phyloP scores from a whole-genome alignment of 768 basidiomycete genomes.

The Favolaschia claudopus region DNA sequence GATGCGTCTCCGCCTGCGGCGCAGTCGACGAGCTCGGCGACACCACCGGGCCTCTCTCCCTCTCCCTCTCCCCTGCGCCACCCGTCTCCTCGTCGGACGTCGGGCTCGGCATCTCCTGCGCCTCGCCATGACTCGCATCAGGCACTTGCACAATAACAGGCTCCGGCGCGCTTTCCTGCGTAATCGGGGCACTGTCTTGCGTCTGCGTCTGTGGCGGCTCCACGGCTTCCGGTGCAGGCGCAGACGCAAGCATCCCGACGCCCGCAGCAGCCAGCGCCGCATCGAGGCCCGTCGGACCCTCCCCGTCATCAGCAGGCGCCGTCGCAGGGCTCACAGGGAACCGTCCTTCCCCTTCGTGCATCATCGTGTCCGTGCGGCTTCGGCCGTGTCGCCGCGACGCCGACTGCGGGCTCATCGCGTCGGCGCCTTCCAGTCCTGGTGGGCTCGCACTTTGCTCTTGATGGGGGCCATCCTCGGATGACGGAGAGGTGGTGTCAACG shows the following conservation, averaged over 20 bases:
- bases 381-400: conserved; percentile 49
- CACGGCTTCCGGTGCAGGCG: neutral
- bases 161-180: neutral
- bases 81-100: conserved; percentile 6
- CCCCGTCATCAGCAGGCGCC: neutral
- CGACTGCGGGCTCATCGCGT: conserved; percentile 37
- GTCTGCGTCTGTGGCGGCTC: neutral
- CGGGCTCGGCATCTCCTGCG: conserved; percentile 9
- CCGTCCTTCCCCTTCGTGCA: conserved; percentile 45
- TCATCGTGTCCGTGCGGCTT: conserved; percentile 63
- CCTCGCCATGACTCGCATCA: neutral
- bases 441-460: conserved; percentile 25
- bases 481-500: conserved; percentile 33
- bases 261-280: conserved; percentile 6
- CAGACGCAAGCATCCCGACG: neutral
- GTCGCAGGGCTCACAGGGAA: conserved; percentile 18
- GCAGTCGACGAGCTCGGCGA: conserved; percentile 22
- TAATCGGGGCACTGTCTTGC: neutral
- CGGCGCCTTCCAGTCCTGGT: conserved; percentile 26
- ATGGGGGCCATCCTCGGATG: neutral
- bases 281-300: conserved; percentile 4
- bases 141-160: neutral
- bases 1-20: neutral
- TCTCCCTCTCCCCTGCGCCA: neutral
- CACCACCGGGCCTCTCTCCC: neutral